These are phyloP conservation scores for Leptodontidium sp. DNA, from an alignment of 2,329 filamentous ascomycete species.

Conservation along the genomic window DNA sequence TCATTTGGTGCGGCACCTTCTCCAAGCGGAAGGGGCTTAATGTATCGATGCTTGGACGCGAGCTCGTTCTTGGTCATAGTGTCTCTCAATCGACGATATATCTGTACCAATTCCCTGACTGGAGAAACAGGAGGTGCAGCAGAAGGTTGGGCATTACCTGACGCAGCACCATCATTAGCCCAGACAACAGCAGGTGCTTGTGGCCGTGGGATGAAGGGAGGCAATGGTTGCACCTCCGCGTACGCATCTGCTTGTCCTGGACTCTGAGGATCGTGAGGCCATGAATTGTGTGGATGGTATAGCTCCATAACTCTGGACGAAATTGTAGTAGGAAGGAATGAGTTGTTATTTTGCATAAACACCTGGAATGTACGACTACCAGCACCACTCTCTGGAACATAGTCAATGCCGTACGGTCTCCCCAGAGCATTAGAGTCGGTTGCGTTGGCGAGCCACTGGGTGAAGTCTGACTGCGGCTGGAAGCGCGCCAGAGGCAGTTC, in stretches of 20 bases:
- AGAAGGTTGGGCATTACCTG: slow-evolving; percentile 48
- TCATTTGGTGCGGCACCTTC: slow-evolving; percentile 49
- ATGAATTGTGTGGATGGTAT: slow-evolving; percentile 25
- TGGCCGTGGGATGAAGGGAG: slow-evolving; percentile 27
- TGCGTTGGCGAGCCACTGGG: slow-evolving; percentile 48
- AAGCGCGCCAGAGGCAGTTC: slow-evolving; percentile 82
- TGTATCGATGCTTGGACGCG: slow-evolving; percentile 47
- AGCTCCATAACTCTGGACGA: slow-evolving; percentile 42
- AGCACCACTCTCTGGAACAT: slow-evolving; percentile 18
- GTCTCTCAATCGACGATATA: slow-evolving; percentile 67
- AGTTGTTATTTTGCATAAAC: slow-evolving; percentile 42
- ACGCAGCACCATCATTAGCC: slow-evolving; percentile 48
- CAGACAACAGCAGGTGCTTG: slow-evolving; percentile 39
- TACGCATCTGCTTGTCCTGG: background rate
- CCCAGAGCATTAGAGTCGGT: slow-evolving; percentile 24
- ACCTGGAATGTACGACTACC: slow-evolving; percentile 34
- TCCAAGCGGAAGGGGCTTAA: slow-evolving; percentile 8
- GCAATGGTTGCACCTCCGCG: slow-evolving; percentile 11
- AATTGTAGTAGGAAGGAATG: slow-evolving; percentile 36
- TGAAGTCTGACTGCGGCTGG: slow-evolving; percentile 66
- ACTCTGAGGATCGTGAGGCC: background rate
- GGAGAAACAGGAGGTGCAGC: slow-evolving; percentile 47
- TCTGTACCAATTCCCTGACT: slow-evolving; percentile 63
- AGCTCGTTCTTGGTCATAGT: slow-evolving; percentile 66
- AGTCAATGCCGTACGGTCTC: slow-evolving; percentile 25